These are phyloP conservation scores for Tilletia setariae DNA, from an alignment of 1,284 basidiomycete genomes.

Conservation along the genomic window DNA sequence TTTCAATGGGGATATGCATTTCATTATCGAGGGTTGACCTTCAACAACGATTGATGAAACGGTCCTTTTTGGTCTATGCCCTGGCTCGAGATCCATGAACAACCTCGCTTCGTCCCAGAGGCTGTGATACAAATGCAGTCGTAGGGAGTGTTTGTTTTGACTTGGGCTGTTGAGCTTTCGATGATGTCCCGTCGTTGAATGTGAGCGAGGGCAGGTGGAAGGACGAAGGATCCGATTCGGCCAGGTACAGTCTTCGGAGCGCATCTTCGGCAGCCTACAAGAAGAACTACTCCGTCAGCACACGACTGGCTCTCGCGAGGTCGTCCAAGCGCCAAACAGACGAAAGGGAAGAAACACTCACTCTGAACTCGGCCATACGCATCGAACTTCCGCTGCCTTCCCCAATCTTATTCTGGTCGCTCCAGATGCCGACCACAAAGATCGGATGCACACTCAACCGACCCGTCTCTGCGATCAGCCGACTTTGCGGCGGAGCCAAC, in stretches of 20 bases:
- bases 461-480: slow-evolving; percentile 87
- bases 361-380: slow-evolving; percentile 91
- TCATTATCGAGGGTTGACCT: no score
- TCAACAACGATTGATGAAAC: no score
- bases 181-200: neutral
- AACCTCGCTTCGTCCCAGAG: slow-evolving; percentile 5
- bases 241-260: slow-evolving; percentile 71
- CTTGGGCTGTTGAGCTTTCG: neutral
- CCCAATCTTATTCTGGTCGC: slow-evolving; percentile 77
- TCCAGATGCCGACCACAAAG: slow-evolving; percentile 88
- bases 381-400: slow-evolving; percentile 91
- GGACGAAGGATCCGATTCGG: slow-evolving; percentile 24
- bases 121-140: slow-evolving; percentile 1
- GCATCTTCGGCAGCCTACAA: slow-evolving; percentile 81
- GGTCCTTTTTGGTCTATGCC: no score
- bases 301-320: slow-evolving; percentile 59
- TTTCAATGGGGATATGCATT: no score
- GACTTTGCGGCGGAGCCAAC: slow-evolving; percentile 52
- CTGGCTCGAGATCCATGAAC: slow-evolving; percentile 5
- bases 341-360: slow-evolving; percentile 7
- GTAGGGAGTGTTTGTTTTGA: neutral
- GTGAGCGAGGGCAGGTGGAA: slow-evolving; percentile 10
- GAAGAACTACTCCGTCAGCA: slow-evolving; percentile 53
- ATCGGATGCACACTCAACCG: slow-evolving; percentile 81
- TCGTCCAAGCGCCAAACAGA: neutral